Percentiles rank a stretch among this genome's conserved stretches.
These are phyloP conservation scores for Kodamaea suecica DNA, from an alignment of 1,139 yeast species.

Conservation along the genomic window DNA sequence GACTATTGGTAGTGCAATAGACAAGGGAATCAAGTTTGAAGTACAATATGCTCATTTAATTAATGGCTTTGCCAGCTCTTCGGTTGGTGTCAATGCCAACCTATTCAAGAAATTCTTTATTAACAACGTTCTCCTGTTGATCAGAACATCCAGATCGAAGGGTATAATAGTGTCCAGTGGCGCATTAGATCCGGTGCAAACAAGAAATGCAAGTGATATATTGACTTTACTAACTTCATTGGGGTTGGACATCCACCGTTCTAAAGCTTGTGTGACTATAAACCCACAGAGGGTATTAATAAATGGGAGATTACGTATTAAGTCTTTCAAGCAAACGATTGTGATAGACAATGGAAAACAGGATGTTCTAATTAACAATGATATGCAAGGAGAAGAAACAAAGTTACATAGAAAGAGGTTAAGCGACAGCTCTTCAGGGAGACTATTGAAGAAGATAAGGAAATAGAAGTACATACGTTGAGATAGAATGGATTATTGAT, in stretches of 20 bases:
- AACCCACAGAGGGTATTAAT: constrained; percentile 63
- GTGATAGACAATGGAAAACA: constrained; percentile 39
- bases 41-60: constrained; percentile 62
- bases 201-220: constrained; percentile 68
- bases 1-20: constrained; percentile 77
- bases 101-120: constrained; percentile 57
- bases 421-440: constrained; percentile 25
- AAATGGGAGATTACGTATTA: constrained; percentile 67
- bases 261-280: constrained; percentile 57
- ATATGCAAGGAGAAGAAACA: constrained; percentile 8
- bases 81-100: constrained; percentile 21
- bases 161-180: constrained; percentile 83
- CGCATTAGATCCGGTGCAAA: constrained; percentile 53
- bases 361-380: constrained; percentile 18
- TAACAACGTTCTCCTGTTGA: constrained; percentile 66
- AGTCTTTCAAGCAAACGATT: constrained; percentile 68
- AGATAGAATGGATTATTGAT: too few species aligned
- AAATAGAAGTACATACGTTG: too few species aligned
- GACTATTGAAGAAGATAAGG: constrained; percentile 25
- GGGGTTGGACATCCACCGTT: constrained; percentile 65
- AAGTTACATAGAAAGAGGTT: constrained; percentile 24
- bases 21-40: constrained; percentile 81
- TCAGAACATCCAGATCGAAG: constrained; percentile 78
- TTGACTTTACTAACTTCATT: constrained; percentile 62
- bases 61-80: constrained; percentile 28